Percentiles rank a stretch among this genome's conserved stretches.
Evolutionary conservation across 1,284 basidiomycete genomes (phyloP).

Genomic region (Anthracocystis panici-leucophaei): DNA sequence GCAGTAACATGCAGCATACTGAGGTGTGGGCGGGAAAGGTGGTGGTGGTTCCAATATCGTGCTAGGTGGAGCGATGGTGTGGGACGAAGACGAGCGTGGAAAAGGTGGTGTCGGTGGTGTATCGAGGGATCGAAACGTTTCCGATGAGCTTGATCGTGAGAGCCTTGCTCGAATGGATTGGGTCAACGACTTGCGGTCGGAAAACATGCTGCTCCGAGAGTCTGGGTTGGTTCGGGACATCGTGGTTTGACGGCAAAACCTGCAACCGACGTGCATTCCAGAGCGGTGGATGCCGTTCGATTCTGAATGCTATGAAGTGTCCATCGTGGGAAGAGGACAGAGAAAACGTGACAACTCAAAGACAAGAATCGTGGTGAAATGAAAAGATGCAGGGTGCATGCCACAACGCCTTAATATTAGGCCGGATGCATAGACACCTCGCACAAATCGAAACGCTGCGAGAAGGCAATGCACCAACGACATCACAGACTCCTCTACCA

Average conservation of each 20-base stretch:
- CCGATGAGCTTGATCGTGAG: neutral
- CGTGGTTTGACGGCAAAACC: neutral
- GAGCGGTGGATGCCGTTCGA: neutral
- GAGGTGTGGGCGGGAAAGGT: slow-evolving; percentile 7
- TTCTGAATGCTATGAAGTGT: neutral
- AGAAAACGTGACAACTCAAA: neutral
- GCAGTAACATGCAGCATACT: slow-evolving; percentile 54
- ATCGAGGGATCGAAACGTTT: neutral
- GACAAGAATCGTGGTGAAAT: neutral
- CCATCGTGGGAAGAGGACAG: neutral
- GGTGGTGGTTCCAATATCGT: slow-evolving; percentile 19
- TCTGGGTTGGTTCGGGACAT: neutral
- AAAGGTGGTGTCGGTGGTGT: neutral
- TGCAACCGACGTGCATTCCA: neutral
- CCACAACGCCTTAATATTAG: neutral
- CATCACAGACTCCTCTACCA: neutral
- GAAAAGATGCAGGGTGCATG: slow-evolving; percentile 8
- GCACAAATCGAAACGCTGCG: neutral
- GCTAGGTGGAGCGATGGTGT: neutral
- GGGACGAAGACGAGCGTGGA: neutral
- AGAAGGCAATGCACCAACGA: no score
- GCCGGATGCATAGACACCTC: neutral
- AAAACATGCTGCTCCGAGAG: neutral
- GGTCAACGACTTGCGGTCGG: slow-evolving; percentile 10
- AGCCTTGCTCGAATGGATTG: slow-evolving; percentile 8